phyloP scores from a whole-genome alignment of 352 stramenopile species.

The Pythium phragmiticola region DNA sequence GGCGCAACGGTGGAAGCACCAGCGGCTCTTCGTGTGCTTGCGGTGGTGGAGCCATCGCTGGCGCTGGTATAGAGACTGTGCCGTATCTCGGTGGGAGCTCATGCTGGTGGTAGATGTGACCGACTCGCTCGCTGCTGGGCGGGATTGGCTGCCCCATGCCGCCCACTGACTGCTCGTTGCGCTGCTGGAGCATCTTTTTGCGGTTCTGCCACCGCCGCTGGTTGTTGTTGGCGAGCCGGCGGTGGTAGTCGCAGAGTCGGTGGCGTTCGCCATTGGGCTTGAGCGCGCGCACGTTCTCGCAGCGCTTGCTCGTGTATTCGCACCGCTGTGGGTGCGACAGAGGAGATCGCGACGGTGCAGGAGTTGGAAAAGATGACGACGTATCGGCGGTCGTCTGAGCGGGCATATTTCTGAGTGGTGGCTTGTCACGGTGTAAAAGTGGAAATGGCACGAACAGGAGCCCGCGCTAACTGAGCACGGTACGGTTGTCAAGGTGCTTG shows the following conservation, averaged over 20 bases:
- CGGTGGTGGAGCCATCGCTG: not conserved
- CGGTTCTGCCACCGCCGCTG: slow-evolving; percentile 51
- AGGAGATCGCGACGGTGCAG: not conserved
- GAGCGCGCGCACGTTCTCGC: slow-evolving; percentile 31
- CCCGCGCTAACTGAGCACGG: too few relatives aligned
- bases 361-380: not conserved
- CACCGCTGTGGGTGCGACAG: slow-evolving; percentile 9
- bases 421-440: too few relatives aligned
- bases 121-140: too few relatives aligned
- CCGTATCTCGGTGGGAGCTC: too few relatives aligned
- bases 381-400: not conserved
- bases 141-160: not conserved
- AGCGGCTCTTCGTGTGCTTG: not conserved
- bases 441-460: too few relatives aligned
- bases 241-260: slow-evolving; percentile 59
- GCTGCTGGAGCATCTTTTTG: slow-evolving; percentile 16
- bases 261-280: slow-evolving; percentile 40
- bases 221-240: slow-evolving; percentile 65
- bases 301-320: slow-evolving; percentile 24
- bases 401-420: not conserved
- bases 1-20: slow-evolving; percentile 9
- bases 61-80: not conserved
- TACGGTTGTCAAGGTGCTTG: too few relatives aligned
- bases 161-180: slow-evolving; percentile 1
- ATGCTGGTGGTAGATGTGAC: too few relatives aligned